phyloP scores from a whole-genome alignment of 169 alveolate species.

The Babesia ovata region DNA sequence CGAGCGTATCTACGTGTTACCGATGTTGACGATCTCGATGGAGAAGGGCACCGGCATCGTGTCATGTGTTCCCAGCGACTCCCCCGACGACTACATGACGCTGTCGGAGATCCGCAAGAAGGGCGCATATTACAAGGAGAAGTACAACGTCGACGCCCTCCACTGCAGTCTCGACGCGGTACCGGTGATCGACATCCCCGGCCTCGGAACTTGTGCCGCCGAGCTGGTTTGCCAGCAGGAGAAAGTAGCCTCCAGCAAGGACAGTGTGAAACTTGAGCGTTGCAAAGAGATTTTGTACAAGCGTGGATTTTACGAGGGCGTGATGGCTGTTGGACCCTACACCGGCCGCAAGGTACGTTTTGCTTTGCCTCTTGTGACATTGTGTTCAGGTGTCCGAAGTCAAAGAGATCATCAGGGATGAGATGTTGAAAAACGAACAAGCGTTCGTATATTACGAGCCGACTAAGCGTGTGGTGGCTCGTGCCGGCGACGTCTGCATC shows the following conservation, averaged over 20 bases:
- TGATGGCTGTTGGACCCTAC: slow-evolving; percentile 89
- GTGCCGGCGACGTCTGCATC: slow-evolving; percentile 95
- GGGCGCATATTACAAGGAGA: slow-evolving; percentile 78
- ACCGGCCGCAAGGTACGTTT: slow-evolving; percentile 87
- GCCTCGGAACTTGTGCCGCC: slow-evolving; percentile 79
- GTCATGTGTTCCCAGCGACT: slow-evolving; percentile 98
- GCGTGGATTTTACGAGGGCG: slow-evolving; percentile 97
- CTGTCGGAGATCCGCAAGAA: slow-evolving; percentile 90
- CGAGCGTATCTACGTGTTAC: slow-evolving; percentile 92
- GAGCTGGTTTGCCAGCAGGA: slow-evolving; percentile 77
- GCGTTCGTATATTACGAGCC: slow-evolving; percentile 95
- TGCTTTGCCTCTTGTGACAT: slow-evolving; percentile 19
- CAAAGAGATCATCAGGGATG: slow-evolving; percentile 80
- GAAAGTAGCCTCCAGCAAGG: slow-evolving; percentile 90
- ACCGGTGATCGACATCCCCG: slow-evolving; percentile 92
- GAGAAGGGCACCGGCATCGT: slow-evolving; percentile 97
- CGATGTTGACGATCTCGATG: slow-evolving; percentile 97
- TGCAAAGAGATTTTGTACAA: slow-evolving; percentile 95
- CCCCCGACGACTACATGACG: slow-evolving; percentile 99
- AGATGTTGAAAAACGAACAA: slow-evolving; percentile 73
- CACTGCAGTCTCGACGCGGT: slow-evolving; percentile 86
- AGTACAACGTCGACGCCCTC: slow-evolving; percentile 73
- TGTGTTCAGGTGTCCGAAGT: slow-evolving; percentile 74
- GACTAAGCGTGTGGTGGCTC: slow-evolving; percentile 91
- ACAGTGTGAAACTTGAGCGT: slow-evolving; percentile 89